Base-by-base conservation (phyloP, 1,139 yeast species). In the Suhomyces bokatorum region DNA sequence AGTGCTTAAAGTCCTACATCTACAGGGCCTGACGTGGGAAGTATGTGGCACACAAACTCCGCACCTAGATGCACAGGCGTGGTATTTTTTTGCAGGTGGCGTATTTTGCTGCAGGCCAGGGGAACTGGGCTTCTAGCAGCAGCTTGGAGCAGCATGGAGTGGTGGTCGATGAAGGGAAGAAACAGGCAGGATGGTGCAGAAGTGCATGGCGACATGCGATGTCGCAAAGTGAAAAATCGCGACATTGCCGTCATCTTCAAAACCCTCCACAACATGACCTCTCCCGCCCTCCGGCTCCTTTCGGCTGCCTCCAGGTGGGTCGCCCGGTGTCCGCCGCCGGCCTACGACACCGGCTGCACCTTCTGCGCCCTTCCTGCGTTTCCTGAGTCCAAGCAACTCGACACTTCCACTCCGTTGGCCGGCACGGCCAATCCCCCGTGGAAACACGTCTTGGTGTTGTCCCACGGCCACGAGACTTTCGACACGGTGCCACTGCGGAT, bases 291-390 rank as follows among this genome's bases (percentile, higher is more conserved):
- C 14, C 26, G 38, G 15, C 38, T 35, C 16, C 27, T 35, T 3
- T 15, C 32, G 6, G 22, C 31, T n/a, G 10, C 33, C 10, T 16
- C 26, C n/a, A 17, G 31, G 5, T 29, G 39, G 33, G 27, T 36
- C 4, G 26, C 33, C 22, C 42, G 42, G 31, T 80, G 86, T 52
- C 87, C 87, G 0, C 57, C 62, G 7, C 85, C 87, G 0, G 49
- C 41, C 9, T 64, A 64, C 41, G 85, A 82, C 49, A 80, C 86
- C 0, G 87, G 87, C 0, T 83, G 88, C 56, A 81, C 87, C 0
- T 70, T 65, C 50, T 84, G 91, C 54, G 58, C 62, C 46, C 40
- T 62, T 4, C 83, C 81, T 0, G 57, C 59, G 17, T 69, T 77
- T 32, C 80, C 82, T 0, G 42, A 47, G 1, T 68, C 62, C 22